Conservation (phyloP, 805 yeast species). For the Candida boidinii region DNA sequence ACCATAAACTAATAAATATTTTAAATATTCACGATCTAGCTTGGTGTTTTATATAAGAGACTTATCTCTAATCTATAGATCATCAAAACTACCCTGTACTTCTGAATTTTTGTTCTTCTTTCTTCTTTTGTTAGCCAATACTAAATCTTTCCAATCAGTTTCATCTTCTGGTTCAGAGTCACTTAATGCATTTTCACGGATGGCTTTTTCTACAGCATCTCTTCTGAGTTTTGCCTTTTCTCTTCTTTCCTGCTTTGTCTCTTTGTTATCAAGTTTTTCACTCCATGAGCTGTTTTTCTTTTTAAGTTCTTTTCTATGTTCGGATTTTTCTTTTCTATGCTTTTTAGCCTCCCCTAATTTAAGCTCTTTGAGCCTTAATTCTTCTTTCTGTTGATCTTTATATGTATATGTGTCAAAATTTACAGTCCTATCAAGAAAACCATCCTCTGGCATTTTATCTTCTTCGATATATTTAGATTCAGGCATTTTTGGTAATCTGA, state of each 20-base stretch:
- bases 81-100: constrained; percentile 57
- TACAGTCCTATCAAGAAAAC: constrained; percentile 58
- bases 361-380: constrained; percentile 47
- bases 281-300: constrained; percentile 75
- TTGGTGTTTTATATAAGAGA: background rate
- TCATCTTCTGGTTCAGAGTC: constrained; percentile 35
- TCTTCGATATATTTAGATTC: constrained; percentile 52
- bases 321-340: constrained; percentile 29
- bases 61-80: constrained; percentile 23
- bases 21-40: background rate
- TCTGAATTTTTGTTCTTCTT: constrained; percentile 29
- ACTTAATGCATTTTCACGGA: constrained; percentile 34
- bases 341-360: constrained; percentile 33
- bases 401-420: constrained; percentile 65
- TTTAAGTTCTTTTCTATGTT: constrained; percentile 33
- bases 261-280: constrained; percentile 53
- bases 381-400: constrained; percentile 56
- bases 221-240: constrained; percentile 59
- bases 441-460: constrained; percentile 53
- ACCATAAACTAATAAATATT: no score
- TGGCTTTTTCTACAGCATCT: constrained; percentile 55
- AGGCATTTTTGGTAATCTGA: constrained; percentile 91
- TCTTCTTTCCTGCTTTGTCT: constrained; percentile 51
- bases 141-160: constrained; percentile 84
- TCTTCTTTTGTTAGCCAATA: constrained; percentile 54